A percentile compares a stretch with the other conserved stretches of the same genome.
These are phyloP conservation scores for Plasmodium gonderi DNA, from an alignment of 169 alveolate species.

Conservation along the genomic window DNA sequence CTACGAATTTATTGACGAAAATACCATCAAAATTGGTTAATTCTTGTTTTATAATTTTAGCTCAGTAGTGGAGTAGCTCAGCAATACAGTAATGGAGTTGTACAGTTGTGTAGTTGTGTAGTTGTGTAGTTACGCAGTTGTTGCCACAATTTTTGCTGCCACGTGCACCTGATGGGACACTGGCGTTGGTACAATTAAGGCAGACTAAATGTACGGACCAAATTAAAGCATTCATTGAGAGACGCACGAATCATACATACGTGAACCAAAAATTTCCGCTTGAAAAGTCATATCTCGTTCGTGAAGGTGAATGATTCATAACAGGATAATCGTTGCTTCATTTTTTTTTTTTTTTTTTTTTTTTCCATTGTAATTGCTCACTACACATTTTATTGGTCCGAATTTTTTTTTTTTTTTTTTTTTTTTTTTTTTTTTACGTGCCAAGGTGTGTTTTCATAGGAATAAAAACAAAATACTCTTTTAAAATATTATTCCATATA, in stretches of 20 bases:
- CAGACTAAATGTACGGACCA: neutral
- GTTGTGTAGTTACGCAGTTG: neutral
- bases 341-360: neutral
- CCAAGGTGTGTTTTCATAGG: neutral
- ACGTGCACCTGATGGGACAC: neutral
- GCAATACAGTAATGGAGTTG: neutral
- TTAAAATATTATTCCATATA: neutral
- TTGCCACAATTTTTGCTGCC: neutral
- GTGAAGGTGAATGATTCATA: neutral
- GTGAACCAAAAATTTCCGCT: neutral
- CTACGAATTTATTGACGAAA: conserved; percentile 86
- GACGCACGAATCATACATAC: neutral
- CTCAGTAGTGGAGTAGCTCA: no score
- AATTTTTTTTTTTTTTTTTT: neutral
- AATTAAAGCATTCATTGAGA: neutral
- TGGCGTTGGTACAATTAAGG: neutral
- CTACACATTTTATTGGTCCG: neutral
- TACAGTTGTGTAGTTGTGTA: neutral
- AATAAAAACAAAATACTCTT: neutral
- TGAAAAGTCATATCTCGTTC: neutral
- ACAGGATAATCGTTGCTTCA: neutral
- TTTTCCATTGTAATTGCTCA: neutral
- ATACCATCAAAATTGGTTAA: conserved; percentile 87
- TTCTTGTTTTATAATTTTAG: neutral
- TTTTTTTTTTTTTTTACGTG: neutral